These are phyloP conservation scores for Rhytidiadelphus loreus DNA, from an alignment of 225 moss, liverwort and hornwort species.

Conservation along the genomic window DNA sequence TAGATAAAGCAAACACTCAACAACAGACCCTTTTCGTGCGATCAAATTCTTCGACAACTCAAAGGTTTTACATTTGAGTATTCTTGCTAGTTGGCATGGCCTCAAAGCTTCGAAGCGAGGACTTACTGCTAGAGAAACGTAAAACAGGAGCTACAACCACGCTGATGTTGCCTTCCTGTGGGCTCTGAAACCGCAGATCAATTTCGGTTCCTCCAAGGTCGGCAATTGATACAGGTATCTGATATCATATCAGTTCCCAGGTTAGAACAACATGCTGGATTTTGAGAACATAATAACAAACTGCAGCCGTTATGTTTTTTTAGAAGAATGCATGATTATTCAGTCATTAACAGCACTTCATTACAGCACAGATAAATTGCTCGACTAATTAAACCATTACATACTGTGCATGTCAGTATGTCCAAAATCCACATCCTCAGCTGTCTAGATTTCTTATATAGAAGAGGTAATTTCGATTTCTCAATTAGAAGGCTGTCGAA, in stretches of 20 bases:
- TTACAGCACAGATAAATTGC: background rate
- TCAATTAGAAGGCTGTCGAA: background rate
- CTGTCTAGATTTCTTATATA: background rate
- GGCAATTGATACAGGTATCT: conserved; percentile 97
- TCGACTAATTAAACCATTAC: background rate
- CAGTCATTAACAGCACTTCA: background rate
- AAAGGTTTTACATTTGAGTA: background rate
- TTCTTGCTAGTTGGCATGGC: background rate
- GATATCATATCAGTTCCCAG: conserved; percentile 5
- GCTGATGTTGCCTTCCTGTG: conserved; percentile 84
- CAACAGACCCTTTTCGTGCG: background rate
- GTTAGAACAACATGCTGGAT: background rate
- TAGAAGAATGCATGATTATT: background rate
- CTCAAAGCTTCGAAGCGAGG: background rate
- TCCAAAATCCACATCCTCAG: background rate
- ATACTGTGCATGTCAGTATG: background rate
- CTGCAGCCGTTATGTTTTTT: background rate
- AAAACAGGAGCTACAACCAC: conserved; percentile 93
- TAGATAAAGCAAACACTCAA: background rate
- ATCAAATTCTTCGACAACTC: background rate
- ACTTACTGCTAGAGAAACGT: conserved; percentile 66
- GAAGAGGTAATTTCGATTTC: background rate
- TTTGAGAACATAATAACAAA: background rate
- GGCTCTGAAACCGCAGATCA: conserved; percentile 74
- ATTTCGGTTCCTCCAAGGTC: conserved; percentile 98